Percentiles rank a stretch among this genome's conserved stretches.
Evolutionary conservation across 805 yeast species (phyloP).

Genomic region (Lipomyces japonicus): DNA sequence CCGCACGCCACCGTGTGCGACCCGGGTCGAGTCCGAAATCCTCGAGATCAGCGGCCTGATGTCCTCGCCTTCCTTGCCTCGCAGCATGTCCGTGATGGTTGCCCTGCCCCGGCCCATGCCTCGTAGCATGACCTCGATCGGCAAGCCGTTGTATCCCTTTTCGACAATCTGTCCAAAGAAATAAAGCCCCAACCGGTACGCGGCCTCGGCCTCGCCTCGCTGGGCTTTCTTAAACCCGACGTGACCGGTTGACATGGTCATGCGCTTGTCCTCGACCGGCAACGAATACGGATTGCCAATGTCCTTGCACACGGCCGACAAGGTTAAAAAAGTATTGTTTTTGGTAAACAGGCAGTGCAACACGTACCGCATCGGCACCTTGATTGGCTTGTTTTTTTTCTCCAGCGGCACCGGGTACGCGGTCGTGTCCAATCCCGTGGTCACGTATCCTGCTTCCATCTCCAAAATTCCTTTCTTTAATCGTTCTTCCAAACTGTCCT

Average conservation of each 20-base stretch:
- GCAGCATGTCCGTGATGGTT: slow-evolving; percentile 77
- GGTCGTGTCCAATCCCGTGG: background rate
- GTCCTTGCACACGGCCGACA: slow-evolving; percentile 59
- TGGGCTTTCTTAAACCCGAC: slow-evolving; percentile 86
- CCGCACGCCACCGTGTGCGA: slow-evolving; percentile 90
- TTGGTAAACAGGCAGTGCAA: slow-evolving; percentile 72
- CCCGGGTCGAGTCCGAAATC: slow-evolving; percentile 71
- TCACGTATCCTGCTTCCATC: background rate
- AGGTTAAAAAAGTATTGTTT: slow-evolving; percentile 78
- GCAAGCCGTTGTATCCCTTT: slow-evolving; percentile 51
- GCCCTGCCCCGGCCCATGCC: slow-evolving; percentile 87
- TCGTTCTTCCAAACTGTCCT: too few relatives aligned
- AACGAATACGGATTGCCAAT: slow-evolving; percentile 70
- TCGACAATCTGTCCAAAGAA: slow-evolving; percentile 71
- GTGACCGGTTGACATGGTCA: slow-evolving; percentile 74
- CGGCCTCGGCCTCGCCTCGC: slow-evolving; percentile 90
- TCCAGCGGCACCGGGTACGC: slow-evolving; percentile 1
- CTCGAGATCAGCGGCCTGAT: slow-evolving; percentile 65
- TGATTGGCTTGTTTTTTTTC: slow-evolving; percentile 4
- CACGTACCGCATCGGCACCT: slow-evolving; percentile 54
- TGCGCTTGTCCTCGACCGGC: slow-evolving; percentile 68
- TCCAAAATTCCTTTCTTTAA: background rate
- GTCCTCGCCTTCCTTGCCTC: slow-evolving; percentile 79
- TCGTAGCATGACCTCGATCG: slow-evolving; percentile 68
- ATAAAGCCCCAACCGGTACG: slow-evolving; percentile 74